Percentiles rank a stretch among this genome's conserved stretches.
phyloP scores from a whole-genome alignment of 2,329 filamentous ascomycete genomes.

The Cordyceps pruinosa region DNA sequence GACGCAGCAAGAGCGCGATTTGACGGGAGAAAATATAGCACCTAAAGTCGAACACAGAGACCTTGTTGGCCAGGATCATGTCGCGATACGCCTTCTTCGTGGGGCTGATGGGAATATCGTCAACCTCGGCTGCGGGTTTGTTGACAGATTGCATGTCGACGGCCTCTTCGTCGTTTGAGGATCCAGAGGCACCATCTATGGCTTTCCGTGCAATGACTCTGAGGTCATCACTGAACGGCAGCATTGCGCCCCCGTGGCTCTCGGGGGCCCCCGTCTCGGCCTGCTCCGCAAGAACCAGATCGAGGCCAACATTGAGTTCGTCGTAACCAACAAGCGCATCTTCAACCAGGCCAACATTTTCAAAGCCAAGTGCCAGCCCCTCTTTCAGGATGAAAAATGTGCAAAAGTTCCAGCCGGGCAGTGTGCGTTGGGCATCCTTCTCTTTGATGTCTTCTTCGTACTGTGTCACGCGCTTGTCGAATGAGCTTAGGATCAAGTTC shows the following conservation, averaged over 20 bases:
- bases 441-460: slow-evolving; percentile 98
- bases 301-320: slow-evolving; percentile 81
- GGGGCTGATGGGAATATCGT: slow-evolving; percentile 55
- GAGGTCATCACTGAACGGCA: slow-evolving; percentile 67
- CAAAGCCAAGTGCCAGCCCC: slow-evolving; percentile 85
- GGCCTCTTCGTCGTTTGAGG: slow-evolving; percentile 33
- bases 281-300: slow-evolving; percentile 74
- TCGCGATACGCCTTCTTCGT: slow-evolving; percentile 79
- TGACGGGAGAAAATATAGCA: slow-evolving; percentile 92
- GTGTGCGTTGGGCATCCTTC: slow-evolving; percentile 74
- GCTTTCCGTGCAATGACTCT: slow-evolving; percentile 51
- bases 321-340: slow-evolving; percentile 94
- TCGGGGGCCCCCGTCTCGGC: slow-evolving; percentile 49
- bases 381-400: slow-evolving; percentile 98
- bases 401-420: slow-evolving; percentile 98
- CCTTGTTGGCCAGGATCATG: slow-evolving; percentile 87
- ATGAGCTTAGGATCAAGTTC: slow-evolving; percentile 76
- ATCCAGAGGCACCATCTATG: slow-evolving; percentile 31
- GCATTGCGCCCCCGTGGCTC: slow-evolving; percentile 65
- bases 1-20: slow-evolving; percentile 69
- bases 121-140: slow-evolving; percentile 33
- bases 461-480: slow-evolving; percentile 82
- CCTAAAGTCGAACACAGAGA: slow-evolving; percentile 92
- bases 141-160: slow-evolving; percentile 45
- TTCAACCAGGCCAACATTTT: slow-evolving; percentile 91